A percentile compares a stretch with the other conserved stretches of the same genome.
Conservation (phyloP, 176 grass and related monocot species). For the Triticum turgidum region DNA sequence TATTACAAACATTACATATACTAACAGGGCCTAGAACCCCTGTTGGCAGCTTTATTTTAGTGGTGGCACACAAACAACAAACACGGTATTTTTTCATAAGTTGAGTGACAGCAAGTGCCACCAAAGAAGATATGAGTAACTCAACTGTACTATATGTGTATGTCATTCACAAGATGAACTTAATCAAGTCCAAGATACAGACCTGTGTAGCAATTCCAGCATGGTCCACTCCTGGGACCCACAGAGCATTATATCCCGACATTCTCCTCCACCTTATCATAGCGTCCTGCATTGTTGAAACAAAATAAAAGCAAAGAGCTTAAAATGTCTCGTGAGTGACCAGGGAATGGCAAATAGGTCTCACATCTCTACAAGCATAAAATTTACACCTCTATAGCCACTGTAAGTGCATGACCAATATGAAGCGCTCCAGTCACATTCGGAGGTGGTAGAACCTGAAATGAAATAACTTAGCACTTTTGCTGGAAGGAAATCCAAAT, state of each 20-base stretch:
- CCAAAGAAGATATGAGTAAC: slow-evolving; percentile 10
- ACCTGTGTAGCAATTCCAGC: slow-evolving; percentile 98
- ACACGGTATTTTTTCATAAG: not conserved
- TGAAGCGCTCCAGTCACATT: slow-evolving; percentile 24
- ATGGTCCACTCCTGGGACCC: slow-evolving; percentile 96
- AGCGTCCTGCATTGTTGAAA: slow-evolving; percentile 60
- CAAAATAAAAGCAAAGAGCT: not conserved
- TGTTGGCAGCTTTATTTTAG: not conserved
- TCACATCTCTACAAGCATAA: not conserved
- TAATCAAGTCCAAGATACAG: slow-evolving; percentile 23
- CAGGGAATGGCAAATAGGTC: not conserved
- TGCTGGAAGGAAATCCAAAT: not conserved
- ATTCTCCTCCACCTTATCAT: slow-evolving; percentile 89
- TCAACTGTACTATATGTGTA: not conserved
- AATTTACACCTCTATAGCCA: slow-evolving; percentile 59
- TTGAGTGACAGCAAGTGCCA: not conserved
- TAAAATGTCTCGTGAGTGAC: slow-evolving; percentile 6
- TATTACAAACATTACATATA: not conserved
- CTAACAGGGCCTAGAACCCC: slow-evolving; percentile 11
- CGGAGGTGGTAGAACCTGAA: slow-evolving; percentile 18
- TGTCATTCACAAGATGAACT: slow-evolving; percentile 6
- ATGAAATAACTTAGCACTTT: not conserved
- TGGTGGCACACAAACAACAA: not conserved
- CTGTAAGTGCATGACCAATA: slow-evolving; percentile 17
- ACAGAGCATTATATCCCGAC: slow-evolving; percentile 89